Evolutionary conservation across 2,329 filamentous ascomycete species (phyloP).

Genomic region (Byssothecium circinans): DNA sequence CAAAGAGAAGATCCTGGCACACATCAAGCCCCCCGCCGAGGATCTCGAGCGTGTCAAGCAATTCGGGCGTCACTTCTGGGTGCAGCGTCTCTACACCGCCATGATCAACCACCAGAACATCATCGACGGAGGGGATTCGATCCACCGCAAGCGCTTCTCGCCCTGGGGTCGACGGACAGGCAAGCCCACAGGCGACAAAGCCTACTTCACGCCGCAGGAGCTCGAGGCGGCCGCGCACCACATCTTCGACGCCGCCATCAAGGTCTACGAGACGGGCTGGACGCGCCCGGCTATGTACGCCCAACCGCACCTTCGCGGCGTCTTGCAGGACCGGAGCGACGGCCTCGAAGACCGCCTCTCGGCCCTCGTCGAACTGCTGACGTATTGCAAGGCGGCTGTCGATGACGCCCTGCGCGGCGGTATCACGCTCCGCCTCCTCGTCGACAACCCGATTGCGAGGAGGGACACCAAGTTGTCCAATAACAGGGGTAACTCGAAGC

Average conservation of each 20-base stretch:
- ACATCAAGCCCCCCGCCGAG: conserved; percentile 9
- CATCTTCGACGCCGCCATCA: conserved; percentile 28
- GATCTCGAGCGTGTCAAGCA: conserved; percentile 26
- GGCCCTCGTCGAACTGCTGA: conserved; percentile 22
- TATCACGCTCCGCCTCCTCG: conserved; percentile 23
- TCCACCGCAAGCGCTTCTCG: conserved; percentile 25
- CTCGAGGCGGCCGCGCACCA: conserved; percentile 34
- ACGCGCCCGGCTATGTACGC: conserved; percentile 22
- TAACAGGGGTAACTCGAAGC: conserved; percentile 22
- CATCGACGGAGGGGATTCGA: conserved; percentile 17
- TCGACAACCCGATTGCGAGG: conserved; percentile 28
- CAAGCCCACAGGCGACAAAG: background rate
- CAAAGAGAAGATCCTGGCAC: background rate
- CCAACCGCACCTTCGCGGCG: conserved; percentile 28
- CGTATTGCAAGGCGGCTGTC: conserved; percentile 25
- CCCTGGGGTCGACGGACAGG: background rate
- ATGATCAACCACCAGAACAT: conserved; percentile 28
- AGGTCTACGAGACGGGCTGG: conserved; percentile 31
- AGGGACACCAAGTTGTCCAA: conserved; percentile 26
- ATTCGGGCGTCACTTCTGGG: conserved; percentile 33
- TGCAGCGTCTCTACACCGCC: conserved; percentile 31
- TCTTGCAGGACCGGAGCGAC: conserved; percentile 18
- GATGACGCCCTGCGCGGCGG: conserved; percentile 33
- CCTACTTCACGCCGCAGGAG: conserved; percentile 16
- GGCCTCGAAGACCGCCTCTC: conserved; percentile 23